These are phyloP conservation scores for Phytophthora boehmeriae DNA, from an alignment of 352 stramenopile species.

Conservation along the genomic window DNA sequence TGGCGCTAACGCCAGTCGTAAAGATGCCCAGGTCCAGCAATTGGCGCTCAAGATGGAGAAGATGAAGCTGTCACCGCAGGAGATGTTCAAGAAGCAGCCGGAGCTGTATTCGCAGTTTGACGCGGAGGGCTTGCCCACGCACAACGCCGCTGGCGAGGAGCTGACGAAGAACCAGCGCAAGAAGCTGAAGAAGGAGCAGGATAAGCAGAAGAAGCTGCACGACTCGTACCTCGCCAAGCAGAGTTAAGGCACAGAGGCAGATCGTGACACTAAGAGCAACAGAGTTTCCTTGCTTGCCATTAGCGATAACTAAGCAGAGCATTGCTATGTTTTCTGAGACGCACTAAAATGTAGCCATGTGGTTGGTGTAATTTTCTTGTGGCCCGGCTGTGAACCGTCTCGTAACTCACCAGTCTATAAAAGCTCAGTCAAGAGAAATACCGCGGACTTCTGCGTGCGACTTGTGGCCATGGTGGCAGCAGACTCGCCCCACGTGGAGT, in stretches of 20 bases:
- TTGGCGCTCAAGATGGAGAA: slow-evolving; percentile 92
- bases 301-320: not conserved
- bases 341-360: no score
- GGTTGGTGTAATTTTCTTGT: no score
- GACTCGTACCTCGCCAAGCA: slow-evolving; percentile 59
- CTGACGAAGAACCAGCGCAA: slow-evolving; percentile 86
- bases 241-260: slow-evolving; percentile 14
- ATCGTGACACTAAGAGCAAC: not conserved
- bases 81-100: slow-evolving; percentile 79
- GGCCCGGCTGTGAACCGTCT: no score
- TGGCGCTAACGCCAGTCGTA: slow-evolving; percentile 66
- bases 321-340: not conserved
- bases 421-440: not conserved
- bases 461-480: slow-evolving; percentile 32
- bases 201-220: slow-evolving; percentile 90
- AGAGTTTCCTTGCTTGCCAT: not conserved
- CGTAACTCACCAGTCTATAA: no score
- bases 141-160: slow-evolving; percentile 58
- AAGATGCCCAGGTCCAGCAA: slow-evolving; percentile 84
- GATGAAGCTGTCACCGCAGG: slow-evolving; percentile 88
- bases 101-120: slow-evolving; percentile 81
- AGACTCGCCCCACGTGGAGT: slow-evolving; percentile 18
- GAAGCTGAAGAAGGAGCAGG: slow-evolving; percentile 90
- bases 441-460: not conserved
- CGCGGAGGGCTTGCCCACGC: slow-evolving; percentile 73